Base-by-base conservation (phyloP, 2,329 filamentous ascomycete genomes). In the Microdochium trichocladiopsis region DNA sequence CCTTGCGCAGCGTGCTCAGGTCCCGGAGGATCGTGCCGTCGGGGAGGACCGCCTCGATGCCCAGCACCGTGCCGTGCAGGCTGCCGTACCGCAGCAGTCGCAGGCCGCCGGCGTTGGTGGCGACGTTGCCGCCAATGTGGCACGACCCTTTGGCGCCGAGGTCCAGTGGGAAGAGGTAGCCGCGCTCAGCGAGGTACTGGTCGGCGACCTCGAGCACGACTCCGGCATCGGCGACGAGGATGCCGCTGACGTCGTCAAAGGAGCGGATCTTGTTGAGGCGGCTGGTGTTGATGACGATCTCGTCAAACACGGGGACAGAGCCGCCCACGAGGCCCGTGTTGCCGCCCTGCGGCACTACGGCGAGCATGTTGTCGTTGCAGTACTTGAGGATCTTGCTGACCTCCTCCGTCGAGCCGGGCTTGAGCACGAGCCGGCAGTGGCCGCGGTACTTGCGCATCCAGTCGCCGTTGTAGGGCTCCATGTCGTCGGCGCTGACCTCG, bases 391-490 rank as follows among this genome's bases (percentile, higher is more conserved):
- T 86, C 72, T 87, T 81, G 80, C 90, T 95, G 61, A 97, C 89
- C 70, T 99, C 87, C 62, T 93, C 85, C 1, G 90, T 93, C 16
- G 83, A 87, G 50, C 79, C 82, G 11, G 94, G 94, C 72, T 91
- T 95, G 56, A 99, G 74, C 4, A 97, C 91, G 24, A 99, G 75
- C 64, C 86, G 84, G 55, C 89, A 84, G 70, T 96, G 91, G 25
- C 94, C 95, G 55, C 89, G 86, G 75, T 96, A 99, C 73, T 99
- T 99, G 71, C 89, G 86, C 92, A 99, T 96, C 94, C 95, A 99
- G 73, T 99, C 94, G 66, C 86, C 84, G 71, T 99, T 99, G 79
- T 91, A 99, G 8, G 88, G 82, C 66, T 94, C 90, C 58, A 97
- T 79, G 66, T 97, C 94, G 61, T 89, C 88, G 2, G 78, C 73